Conservation (phyloP, 2,329 filamentous ascomycete genomes). For the Fusarium austroafricanum region DNA sequence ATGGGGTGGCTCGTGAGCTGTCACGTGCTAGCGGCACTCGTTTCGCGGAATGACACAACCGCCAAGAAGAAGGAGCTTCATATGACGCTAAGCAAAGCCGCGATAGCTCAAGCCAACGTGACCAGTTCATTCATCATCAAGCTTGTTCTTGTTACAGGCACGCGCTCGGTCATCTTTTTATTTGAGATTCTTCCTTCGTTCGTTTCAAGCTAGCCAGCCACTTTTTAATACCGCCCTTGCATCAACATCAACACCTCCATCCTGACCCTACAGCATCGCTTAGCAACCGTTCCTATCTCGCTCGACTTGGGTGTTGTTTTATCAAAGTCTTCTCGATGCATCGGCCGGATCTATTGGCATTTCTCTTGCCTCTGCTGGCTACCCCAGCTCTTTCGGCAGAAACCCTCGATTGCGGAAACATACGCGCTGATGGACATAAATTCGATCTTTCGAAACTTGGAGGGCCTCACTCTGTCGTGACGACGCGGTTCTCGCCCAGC, state of each 20-base stretch:
- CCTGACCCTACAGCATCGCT: slow-evolving; percentile 11
- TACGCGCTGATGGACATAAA: slow-evolving; percentile 67
- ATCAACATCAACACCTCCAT: not conserved
- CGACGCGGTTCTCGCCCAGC: slow-evolving; percentile 63
- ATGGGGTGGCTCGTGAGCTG: slow-evolving; percentile 9
- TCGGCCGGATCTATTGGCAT: slow-evolving; percentile 52
- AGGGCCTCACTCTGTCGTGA: slow-evolving; percentile 77
- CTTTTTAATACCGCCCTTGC: slow-evolving; percentile 7
- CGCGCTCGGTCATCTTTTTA: slow-evolving; percentile 9
- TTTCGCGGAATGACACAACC: slow-evolving; percentile 49
- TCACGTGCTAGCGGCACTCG: slow-evolving; percentile 48
- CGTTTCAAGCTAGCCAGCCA: not conserved
- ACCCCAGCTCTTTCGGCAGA: slow-evolving; percentile 55
- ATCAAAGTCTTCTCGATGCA: slow-evolving; percentile 51
- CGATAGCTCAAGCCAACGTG: slow-evolving; percentile 48
- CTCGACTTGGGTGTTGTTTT: slow-evolving; percentile 15
- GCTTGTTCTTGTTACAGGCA: slow-evolving; percentile 19
- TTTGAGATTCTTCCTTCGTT: slow-evolving; percentile 5
- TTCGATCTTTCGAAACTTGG: slow-evolving; percentile 74
- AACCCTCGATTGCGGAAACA: slow-evolving; percentile 71
- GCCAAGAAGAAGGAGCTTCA: slow-evolving; percentile 44
- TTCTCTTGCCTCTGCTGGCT: slow-evolving; percentile 54
- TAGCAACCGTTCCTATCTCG: slow-evolving; percentile 7
- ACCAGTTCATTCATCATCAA: slow-evolving; percentile 44
- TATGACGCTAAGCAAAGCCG: slow-evolving; percentile 34